phyloP scores from a whole-genome alignment of 2,329 filamentous ascomycete genomes.

The Alternaria alternata region DNA sequence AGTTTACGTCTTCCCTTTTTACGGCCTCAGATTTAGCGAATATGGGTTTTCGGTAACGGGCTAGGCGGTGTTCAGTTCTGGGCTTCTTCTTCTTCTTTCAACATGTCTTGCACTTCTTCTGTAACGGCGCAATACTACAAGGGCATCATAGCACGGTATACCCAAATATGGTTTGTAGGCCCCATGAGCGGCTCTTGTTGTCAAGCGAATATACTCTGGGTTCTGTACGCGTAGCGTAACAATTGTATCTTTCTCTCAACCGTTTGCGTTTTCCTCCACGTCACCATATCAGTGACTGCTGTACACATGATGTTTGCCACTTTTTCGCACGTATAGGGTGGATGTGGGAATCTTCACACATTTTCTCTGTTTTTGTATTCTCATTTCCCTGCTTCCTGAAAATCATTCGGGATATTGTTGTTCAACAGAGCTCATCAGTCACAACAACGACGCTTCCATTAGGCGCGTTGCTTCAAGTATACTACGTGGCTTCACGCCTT shows the following conservation, averaged over 20 bases:
- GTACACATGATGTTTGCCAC: not conserved
- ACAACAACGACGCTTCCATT: not conserved
- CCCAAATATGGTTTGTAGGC: constrained; percentile 14
- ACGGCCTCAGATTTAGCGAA: not conserved
- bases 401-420: not conserved
- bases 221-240: constrained; percentile 9
- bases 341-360: not conserved
- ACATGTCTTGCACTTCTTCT: not conserved
- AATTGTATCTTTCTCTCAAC: not conserved
- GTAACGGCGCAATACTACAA: constrained; percentile 16
- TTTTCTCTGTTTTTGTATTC: not conserved
- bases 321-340: not conserved
- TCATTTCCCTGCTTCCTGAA: not conserved
- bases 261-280: not conserved
- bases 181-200: constrained; percentile 1
- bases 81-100: not conserved
- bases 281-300: not conserved
- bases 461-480: not conserved
- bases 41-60: not conserved
- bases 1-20: not conserved
- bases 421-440: not conserved
- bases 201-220: constrained; percentile 2
- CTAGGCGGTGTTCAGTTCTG: not conserved
- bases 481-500: not conserved
- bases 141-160: constrained; percentile 20